Conservation (phyloP, 1,139 yeast genomes). For the Debaryomyces robertsiae region DNA sequence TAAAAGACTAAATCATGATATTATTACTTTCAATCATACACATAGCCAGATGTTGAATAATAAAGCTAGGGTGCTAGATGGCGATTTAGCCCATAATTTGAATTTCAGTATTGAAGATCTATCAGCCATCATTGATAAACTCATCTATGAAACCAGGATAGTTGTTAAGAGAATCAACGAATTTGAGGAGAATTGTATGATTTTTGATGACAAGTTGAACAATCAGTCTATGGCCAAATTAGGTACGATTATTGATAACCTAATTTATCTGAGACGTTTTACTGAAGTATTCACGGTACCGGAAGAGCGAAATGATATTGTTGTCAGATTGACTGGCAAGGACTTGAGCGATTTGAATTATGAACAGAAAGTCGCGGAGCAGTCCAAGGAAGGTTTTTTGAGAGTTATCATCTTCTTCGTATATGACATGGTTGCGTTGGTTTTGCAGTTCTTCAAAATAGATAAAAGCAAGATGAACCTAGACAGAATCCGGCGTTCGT, state of each 20-base stretch:
- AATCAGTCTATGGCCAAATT: constrained; percentile 34
- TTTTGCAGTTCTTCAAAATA: constrained; percentile 37
- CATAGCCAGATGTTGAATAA: constrained; percentile 33
- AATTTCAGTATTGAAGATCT: constrained; percentile 60
- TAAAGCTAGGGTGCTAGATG: constrained; percentile 35
- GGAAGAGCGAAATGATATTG: constrained; percentile 32
- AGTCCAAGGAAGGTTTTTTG: constrained; percentile 7
- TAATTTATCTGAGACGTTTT: constrained; percentile 37
- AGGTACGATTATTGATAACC: constrained; percentile 37
- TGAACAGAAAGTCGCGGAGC: constrained; percentile 6
- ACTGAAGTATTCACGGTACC: constrained; percentile 32
- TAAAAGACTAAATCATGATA: constrained; percentile 34
- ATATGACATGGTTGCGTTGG: constrained; percentile 33
- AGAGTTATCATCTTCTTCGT: constrained; percentile 29
- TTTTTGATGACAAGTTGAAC: constrained; percentile 46
- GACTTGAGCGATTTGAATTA: constrained; percentile 19
- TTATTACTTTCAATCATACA: constrained; percentile 33
- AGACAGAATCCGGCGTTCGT: constrained; percentile 45
- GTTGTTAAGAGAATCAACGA: constrained; percentile 75
- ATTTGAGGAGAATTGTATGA: constrained; percentile 64
- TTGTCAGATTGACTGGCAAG: constrained; percentile 31
- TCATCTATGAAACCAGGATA: constrained; percentile 78
- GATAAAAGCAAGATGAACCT: constrained; percentile 47
- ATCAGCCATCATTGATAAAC: constrained; percentile 70
- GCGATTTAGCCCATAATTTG: constrained; percentile 36